Conservation (phyloP, 179 eudicot species). For the Silene coronaria region DNA sequence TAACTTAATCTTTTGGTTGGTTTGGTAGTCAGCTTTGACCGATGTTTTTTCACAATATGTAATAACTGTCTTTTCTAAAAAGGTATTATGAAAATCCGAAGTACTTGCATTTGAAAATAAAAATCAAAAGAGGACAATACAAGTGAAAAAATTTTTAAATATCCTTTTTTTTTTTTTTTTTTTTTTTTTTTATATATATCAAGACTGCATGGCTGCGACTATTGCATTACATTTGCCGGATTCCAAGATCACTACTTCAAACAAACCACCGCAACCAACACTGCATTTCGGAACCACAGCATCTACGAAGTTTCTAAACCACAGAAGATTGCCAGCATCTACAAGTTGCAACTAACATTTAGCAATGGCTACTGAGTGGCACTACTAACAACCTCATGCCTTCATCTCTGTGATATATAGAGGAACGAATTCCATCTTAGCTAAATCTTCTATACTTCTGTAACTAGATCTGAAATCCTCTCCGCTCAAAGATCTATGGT, state of each 20-base stretch:
- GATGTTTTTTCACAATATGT: too few species aligned
- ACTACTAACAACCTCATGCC: constrained; percentile 4
- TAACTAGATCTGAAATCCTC: too few species aligned
- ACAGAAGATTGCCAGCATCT: background rate
- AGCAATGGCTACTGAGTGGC: background rate
- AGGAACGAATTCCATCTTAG: background rate
- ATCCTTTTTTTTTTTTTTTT: too few species aligned
- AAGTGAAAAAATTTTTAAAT: background rate
- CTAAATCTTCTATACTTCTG: constrained; percentile 1
- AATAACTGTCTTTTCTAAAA: too few species aligned
- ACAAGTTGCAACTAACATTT: background rate
- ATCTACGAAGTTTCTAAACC: background rate
- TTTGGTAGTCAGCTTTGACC: too few species aligned
- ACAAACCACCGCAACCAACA: too few species aligned
- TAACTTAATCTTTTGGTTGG: too few species aligned
- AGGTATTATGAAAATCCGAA: too few species aligned
- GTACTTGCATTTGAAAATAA: background rate
- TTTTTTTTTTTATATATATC: too few species aligned
- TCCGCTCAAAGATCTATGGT: constrained; percentile 10
- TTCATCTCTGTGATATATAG: too few species aligned
- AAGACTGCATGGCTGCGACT: background rate
- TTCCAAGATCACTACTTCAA: background rate
- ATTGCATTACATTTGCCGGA: background rate
- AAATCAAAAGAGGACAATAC: background rate
- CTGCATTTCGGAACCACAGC: background rate